Evolutionary conservation across 345 rosid species (phyloP), one percentile per base, ranked within the genome.

Genomic region (Mangifera indica): DNA sequence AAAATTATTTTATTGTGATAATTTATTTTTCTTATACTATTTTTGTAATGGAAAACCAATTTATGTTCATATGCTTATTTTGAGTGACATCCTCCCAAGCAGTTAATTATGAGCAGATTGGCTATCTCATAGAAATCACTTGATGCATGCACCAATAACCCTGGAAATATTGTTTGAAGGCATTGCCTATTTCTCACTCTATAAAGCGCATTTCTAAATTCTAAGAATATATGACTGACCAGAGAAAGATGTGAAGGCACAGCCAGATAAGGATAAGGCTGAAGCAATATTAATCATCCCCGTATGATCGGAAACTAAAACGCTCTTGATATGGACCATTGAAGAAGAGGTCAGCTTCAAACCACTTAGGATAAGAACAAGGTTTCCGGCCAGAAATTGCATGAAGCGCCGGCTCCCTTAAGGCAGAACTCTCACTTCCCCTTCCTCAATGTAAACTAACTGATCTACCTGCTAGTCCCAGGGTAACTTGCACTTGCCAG

Each of bases 391-490:
- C 59, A 88, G 65, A 68, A 92, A 94, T 73, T 62, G 88, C 98
- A 94, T 87, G 82, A 75, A 94, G 60, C 76, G 76, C 64, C 84
- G 69, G 66, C 97, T 87, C 44, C 97, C 98, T 80, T 92, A 90
- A 0, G 98, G 98, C 18, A 90, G 97, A 10, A 94, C 98, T 49
- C 93, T 88, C 57, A 92, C 98, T 74, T 94, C 98, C 7, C 98
- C 98, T 87, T 94, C 97, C 84, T 94, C 97, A 1, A 94, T 85
- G 79, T 92, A 94, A 67, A 94, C 98, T 74, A 92, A 67, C 86
- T 92, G 98, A 74, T 94, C 98, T 58, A 85, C 97, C 70, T 92
- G 98, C 98, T 97, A 94, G 74, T 92, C 98, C 94, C 97, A 90
- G 0, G 98, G 91, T 68, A 93, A 56, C 72, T 82, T 86, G 81